Base-by-base conservation (phyloP, 2,329 filamentous ascomycete genomes). In the Chaetomium sp. region DNA sequence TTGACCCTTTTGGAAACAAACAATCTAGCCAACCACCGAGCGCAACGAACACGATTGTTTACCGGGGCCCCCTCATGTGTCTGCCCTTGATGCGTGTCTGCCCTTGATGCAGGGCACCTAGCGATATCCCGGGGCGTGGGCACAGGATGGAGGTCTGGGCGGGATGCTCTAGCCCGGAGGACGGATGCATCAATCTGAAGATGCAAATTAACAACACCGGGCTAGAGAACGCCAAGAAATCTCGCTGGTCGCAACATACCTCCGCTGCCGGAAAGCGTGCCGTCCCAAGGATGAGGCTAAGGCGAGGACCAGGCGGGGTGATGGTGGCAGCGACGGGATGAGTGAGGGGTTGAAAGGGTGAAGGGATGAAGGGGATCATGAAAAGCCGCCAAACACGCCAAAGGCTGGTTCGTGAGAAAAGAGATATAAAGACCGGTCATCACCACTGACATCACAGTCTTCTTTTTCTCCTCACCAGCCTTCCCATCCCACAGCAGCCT, bases 191-290 rank as follows among this genome's bases (percentile, higher is more conserved):
- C 62, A 62, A 64, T 64, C 56, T 64, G 58, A 55, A 49, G 33
- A 47, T 33, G 42, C 62, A 62, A 61, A 64, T 64, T 65, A 64
- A 64, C 59, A 48, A 63, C 58, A 46, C 55, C 60, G 61, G 50
- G 59, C 58, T 52, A 54, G 41, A 53, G 47, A 45, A 44, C 55
- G 61, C 59, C 60, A 65, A 64, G 61, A 34, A 53, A 19, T 36
- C 44, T 58, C 50, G 53, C 45, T 57, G 53, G 33, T 37, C 53
- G 51, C 48, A 36, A 42, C 57, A 59, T 62, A 62, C 59, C 60
- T 64, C 60, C 61, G 57, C 41, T 27, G 50, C 59, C 61, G 59
- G 55, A 53, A 59, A 55, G 60, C 59, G 53, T 56, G 53, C 56
- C 51, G 49, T 45, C 45, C 54, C 19, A 27, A 27, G 19, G 19